Conservation (phyloP, 257 asterid species). For the Craterostigma plantagineum region DNA sequence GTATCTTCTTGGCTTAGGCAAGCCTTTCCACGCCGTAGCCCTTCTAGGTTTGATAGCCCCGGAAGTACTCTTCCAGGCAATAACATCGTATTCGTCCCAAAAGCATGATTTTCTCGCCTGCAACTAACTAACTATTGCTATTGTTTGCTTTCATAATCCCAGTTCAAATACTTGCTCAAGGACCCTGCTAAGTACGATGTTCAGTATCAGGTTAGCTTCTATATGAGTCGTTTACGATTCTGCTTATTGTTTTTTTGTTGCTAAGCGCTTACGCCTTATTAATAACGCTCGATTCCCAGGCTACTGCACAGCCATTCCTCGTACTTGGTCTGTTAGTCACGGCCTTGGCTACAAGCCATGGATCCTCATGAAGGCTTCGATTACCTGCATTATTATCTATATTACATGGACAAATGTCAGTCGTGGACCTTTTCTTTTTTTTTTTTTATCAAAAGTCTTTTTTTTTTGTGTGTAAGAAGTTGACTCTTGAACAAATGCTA, state of each 20-base stretch:
- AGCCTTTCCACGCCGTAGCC: constrained; percentile 72
- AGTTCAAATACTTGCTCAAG: constrained; percentile 45
- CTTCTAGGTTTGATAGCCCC: constrained; percentile 68
- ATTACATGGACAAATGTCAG: too few relatives aligned
- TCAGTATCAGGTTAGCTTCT: constrained; percentile 54
- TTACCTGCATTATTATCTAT: too few relatives aligned
- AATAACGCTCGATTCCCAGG: too few relatives aligned
- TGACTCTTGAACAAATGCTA: too few relatives aligned
- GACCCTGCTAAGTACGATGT: constrained; percentile 47
- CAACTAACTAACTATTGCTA: neutral
- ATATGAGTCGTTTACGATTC: neutral
- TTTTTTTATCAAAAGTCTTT: too few relatives aligned
- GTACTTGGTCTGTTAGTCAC: constrained; percentile 75
- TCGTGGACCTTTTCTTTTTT: too few relatives aligned
- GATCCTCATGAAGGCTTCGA: constrained; percentile 1
- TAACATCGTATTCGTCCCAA: neutral
- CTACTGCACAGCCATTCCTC: constrained; percentile 94
- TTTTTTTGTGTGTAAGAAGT: too few relatives aligned
- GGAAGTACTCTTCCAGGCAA: constrained; percentile 93
- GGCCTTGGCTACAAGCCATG: constrained; percentile 79
- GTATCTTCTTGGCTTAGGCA: constrained; percentile 76
- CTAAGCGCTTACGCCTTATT: neutral
- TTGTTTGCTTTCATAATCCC: constrained; percentile 1
- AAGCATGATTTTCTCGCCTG: neutral
- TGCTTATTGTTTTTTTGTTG: constrained; percentile 5